Percentiles rank a stretch among this genome's conserved stretches.
Conservation (phyloP, 805 yeast species). For the Yarrowia sp. region DNA sequence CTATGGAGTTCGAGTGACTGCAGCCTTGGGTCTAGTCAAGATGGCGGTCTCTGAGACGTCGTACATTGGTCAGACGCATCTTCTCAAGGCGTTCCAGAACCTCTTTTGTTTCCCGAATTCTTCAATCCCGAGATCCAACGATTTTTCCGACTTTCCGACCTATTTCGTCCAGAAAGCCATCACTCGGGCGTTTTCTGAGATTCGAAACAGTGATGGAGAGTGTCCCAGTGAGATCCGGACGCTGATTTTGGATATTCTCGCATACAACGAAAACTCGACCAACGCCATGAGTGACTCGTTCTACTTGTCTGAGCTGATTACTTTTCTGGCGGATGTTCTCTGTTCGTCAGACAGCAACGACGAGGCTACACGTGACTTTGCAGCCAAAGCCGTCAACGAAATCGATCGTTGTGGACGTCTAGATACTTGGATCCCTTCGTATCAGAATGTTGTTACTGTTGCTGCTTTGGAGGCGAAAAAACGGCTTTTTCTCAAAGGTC, state of each 20-base stretch:
- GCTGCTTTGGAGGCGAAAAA: conserved; percentile 61
- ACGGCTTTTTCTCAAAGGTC: conserved; percentile 54
- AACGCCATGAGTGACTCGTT: conserved; percentile 72
- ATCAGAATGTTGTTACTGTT: conserved; percentile 53
- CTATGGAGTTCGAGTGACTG: conserved; percentile 85
- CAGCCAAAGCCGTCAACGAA: conserved; percentile 57
- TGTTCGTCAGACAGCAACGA: conserved; percentile 24
- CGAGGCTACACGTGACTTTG: conserved; percentile 37
- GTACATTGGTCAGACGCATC: conserved; percentile 71
- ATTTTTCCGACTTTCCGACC: conserved; percentile 67
- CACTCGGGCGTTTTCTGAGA: conserved; percentile 56
- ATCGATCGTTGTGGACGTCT: conserved; percentile 71
- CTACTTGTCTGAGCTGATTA: conserved; percentile 60
- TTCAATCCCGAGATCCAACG: conserved; percentile 72
- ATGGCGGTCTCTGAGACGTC: conserved; percentile 58
- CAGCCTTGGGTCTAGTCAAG: conserved; percentile 74
- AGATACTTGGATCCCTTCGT: conserved; percentile 85
- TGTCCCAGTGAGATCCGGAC: conserved; percentile 59
- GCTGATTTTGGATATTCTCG: conserved; percentile 66
- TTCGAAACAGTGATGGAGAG: conserved; percentile 62
- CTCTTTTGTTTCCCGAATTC: conserved; percentile 70
- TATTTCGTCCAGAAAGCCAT: conserved; percentile 71
- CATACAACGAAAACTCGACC: conserved; percentile 81
- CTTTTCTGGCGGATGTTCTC: conserved; percentile 41
- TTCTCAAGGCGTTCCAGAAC: conserved; percentile 64